Base-by-base conservation (phyloP, 768 basidiomycete species). In the Psilocybe sp. region DNA sequence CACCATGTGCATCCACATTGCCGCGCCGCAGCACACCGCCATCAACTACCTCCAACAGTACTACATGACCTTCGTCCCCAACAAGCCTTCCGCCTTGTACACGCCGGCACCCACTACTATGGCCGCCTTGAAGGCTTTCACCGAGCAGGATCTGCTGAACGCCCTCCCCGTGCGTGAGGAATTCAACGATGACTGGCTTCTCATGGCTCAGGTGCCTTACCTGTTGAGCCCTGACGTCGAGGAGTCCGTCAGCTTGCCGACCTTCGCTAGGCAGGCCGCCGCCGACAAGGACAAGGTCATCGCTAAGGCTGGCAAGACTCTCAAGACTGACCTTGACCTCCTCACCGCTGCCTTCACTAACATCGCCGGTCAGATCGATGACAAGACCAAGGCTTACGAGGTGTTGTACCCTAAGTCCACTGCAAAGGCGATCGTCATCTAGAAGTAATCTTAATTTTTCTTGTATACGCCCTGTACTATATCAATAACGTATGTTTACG, bases 11-110 rank as follows among this genome's bases (percentile, higher is more conserved):
- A 66, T 68, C 37, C 65, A 68, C 50, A 63, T 65, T 46, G 65
- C 66, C 12, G 53, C 63, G 11, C 60, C 65, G 4, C 66, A 68
- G 51, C 66, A 68, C 46, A 68, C 65, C 23, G 66, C 66, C 2
- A 63, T 68, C 50, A 68, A 68, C 49, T 68, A 66, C 46, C 59
- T 68, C 18, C 66, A 68, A 50, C 66, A 68, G 47, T 68, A 64
- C 46, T 68, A 68, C 53, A 62, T 60, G 53, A 61, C 64, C 11
- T 68, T 66, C 38, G 57, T 68, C 44, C 64, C 64, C 10, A 68
- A 68, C 53, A 65, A 61, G 39, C 66, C 66, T 11, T 57, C 64
- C 1, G 53, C 66, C 10, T 58, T 68, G 15, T 61, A 54, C 45
- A 32, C 49, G 10, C 62, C 58, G 5, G 55, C 64, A 39, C 66